These are phyloP conservation scores for Boletus reticuloceps DNA, from an alignment of 768 basidiomycete genomes.

Conservation along the genomic window DNA sequence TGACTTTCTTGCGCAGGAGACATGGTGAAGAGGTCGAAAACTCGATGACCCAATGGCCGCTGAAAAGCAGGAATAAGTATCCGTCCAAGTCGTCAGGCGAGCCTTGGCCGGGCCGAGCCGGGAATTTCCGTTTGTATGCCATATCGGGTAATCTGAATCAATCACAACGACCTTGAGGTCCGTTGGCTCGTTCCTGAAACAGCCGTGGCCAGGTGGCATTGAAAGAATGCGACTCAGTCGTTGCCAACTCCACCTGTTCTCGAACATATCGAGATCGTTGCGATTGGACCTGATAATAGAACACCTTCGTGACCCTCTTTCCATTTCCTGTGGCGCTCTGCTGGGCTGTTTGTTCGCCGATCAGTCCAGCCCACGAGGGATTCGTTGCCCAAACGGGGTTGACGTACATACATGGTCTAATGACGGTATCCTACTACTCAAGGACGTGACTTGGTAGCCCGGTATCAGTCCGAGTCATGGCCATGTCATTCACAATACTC, in stretches of 20 bases:
- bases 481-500: constrained; percentile 10
- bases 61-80: constrained; percentile 29
- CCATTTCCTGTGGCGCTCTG: constrained; percentile 1
- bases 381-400: neutral
- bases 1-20: constrained; percentile 35
- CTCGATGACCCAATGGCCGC: neutral
- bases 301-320: constrained; percentile 10
- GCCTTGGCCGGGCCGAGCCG: constrained; percentile 28
- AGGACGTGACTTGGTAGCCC: constrained; percentile 1
- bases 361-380: constrained; percentile 6
- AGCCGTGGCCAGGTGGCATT: constrained; percentile 8
- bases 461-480: constrained; percentile 13
- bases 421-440: neutral
- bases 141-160: constrained; percentile 28
- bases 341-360: constrained; percentile 23
- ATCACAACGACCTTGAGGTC: neutral
- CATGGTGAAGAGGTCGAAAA: constrained; percentile 23
- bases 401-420: neutral
- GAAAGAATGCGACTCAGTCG: neutral
- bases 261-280: constrained; percentile 20
- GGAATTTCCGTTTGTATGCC: constrained; percentile 19
- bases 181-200: constrained; percentile 27
- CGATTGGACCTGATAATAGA: constrained; percentile 26
- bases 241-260: constrained; percentile 13
- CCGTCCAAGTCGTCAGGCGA: constrained; percentile 9